These are phyloP conservation scores for Sanghuangporus sanghuang DNA, from an alignment of 1,284 basidiomycete genomes.

Conservation along the genomic window DNA sequence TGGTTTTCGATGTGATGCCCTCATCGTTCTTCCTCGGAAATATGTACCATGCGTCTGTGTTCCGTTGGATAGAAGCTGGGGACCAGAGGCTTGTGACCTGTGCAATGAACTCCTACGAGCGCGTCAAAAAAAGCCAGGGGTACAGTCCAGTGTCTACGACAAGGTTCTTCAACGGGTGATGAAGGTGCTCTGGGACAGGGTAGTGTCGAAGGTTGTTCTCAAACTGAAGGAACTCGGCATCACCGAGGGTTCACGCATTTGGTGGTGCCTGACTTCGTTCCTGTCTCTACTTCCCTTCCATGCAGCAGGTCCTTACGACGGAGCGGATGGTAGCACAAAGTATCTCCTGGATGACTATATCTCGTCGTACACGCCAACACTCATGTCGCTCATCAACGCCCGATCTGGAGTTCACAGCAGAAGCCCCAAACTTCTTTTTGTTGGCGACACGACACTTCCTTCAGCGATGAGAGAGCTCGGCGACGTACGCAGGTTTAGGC, in stretches of 20 bases:
- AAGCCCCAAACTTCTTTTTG: background rate
- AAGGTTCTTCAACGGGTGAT: constrained; percentile 22
- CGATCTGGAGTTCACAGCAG: background rate
- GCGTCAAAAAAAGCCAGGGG: background rate
- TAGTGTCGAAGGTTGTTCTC: constrained; percentile 29
- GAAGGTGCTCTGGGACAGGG: constrained; percentile 28
- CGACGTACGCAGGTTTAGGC: background rate
- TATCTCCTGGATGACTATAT: constrained; percentile 28
- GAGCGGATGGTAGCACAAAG: background rate
- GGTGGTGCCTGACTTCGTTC: constrained; percentile 39
- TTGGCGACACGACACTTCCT: background rate
- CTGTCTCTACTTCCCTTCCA: constrained; percentile 36
- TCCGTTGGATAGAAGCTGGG: background rate
- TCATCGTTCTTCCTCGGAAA: background rate
- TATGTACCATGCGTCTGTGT: background rate
- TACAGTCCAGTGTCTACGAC: constrained; percentile 8
- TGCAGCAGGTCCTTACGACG: background rate
- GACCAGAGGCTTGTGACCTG: background rate
- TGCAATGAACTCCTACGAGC: background rate
- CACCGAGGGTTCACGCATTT: constrained; percentile 29
- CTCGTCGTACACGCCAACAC: constrained; percentile 35
- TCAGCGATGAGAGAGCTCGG: background rate
- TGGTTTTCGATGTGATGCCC: constrained; percentile 2
- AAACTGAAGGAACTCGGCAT: constrained; percentile 19
- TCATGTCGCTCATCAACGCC: constrained; percentile 28